Evolutionary conservation across 352 stramenopile genomes (phyloP).

Genomic region (Pythium aristosporum): DNA sequence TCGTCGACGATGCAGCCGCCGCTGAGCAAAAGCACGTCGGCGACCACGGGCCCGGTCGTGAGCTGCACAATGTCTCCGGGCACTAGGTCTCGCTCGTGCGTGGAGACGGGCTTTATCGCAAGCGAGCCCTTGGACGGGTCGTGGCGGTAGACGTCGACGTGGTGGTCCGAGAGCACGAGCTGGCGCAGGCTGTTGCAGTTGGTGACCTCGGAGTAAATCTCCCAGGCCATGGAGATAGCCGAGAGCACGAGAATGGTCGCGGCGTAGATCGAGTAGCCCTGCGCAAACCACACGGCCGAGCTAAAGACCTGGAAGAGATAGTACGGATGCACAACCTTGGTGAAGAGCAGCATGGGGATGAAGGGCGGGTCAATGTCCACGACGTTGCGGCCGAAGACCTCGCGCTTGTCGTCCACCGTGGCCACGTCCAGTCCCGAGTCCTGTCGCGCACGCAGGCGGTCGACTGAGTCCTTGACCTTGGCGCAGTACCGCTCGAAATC

Average conservation of each 20-base stretch:
- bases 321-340: slow-evolving; percentile 58
- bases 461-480: slow-evolving; percentile 32
- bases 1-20: slow-evolving; percentile 47
- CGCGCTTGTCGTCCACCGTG: slow-evolving; percentile 21
- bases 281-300: slow-evolving; percentile 40
- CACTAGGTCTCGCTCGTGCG: slow-evolving; percentile 43
- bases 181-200: slow-evolving; percentile 43
- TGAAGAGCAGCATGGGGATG: slow-evolving; percentile 41
- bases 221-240: slow-evolving; percentile 39
- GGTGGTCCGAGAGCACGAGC: slow-evolving; percentile 38
- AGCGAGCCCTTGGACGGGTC: not conserved
- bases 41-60: slow-evolving; percentile 27
- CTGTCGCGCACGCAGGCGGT: slow-evolving; percentile 25
- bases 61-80: slow-evolving; percentile 51
- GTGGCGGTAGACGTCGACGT: slow-evolving; percentile 35
- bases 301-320: slow-evolving; percentile 69
- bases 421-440: slow-evolving; percentile 28
- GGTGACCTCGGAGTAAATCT: slow-evolving; percentile 49
- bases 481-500: slow-evolving; percentile 55
- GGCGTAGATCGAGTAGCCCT: slow-evolving; percentile 48
- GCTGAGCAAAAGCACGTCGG: slow-evolving; percentile 44
- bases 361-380: slow-evolving; percentile 42
- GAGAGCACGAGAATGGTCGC: slow-evolving; percentile 47
- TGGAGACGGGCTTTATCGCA: slow-evolving; percentile 1
- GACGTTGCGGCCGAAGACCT: slow-evolving; percentile 45